phyloP scores from a whole-genome alignment of 371 early-diverging fungal genomes.

The Mortierella sp. region DNA sequence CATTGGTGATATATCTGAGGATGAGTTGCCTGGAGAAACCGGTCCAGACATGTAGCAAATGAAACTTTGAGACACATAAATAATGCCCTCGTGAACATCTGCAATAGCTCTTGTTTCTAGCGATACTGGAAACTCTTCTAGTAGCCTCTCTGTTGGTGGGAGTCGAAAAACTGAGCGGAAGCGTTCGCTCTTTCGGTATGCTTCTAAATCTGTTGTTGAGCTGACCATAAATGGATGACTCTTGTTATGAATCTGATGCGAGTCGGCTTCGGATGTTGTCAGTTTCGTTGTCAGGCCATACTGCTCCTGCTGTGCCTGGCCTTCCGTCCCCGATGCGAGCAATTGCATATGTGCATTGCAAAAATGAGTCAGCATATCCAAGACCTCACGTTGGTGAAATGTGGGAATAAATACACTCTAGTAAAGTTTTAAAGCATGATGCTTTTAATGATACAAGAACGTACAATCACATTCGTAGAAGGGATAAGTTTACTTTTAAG shows the following conservation, averaged over 20 bases:
- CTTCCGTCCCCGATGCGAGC: conserved; percentile 21
- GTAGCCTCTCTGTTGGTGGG: conserved; percentile 23
- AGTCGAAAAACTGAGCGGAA: conserved; percentile 37
- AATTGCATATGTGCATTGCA: conserved; percentile 46
- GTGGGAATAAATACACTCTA: conserved; percentile 39
- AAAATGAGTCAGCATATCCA: conserved; percentile 46
- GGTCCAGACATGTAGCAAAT: conserved; percentile 39
- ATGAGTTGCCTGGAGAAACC: not conserved
- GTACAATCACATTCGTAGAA: not conserved
- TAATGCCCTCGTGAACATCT: conserved; percentile 27
- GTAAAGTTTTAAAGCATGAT: not conserved
- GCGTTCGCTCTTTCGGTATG: conserved; percentile 8
- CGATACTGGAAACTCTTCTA: conserved; percentile 18
- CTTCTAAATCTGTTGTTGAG: conserved; percentile 23
- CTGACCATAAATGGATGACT: conserved; percentile 24
- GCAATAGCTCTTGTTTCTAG: conserved; percentile 29
- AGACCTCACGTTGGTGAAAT: conserved; percentile 42
- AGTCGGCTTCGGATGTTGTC: not conserved
- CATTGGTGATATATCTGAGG: not conserved
- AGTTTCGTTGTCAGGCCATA: not conserved
- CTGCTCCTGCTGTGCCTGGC: not conserved
- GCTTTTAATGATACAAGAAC: not conserved
- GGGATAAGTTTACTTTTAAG: not conserved
- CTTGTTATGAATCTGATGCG: not conserved
- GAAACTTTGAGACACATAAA: conserved; percentile 36